Evolutionary conservation across 2,329 filamentous ascomycete species (phyloP).

Genomic region (Myrmaecium sp.): DNA sequence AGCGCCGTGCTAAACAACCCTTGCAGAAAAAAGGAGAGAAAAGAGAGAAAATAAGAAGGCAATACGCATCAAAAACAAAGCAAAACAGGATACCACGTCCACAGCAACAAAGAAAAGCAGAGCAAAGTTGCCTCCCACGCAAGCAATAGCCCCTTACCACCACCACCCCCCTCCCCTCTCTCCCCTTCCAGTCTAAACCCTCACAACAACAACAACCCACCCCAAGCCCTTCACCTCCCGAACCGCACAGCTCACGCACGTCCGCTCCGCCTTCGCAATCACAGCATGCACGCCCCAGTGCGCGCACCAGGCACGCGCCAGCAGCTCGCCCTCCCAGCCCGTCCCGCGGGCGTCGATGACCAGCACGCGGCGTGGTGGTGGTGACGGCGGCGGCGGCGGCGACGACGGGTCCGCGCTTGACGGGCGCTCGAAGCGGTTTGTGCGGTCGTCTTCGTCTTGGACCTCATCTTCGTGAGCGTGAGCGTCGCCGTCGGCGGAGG

Average conservation of each 20-base stretch:
- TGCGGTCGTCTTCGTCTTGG: slow-evolving; percentile 4
- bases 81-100: too few relatives aligned
- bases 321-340: slow-evolving; percentile 48
- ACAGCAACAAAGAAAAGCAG: too few relatives aligned
- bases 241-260: slow-evolving; percentile 58
- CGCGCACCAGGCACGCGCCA: slow-evolving; percentile 57
- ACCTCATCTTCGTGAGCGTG: slow-evolving; percentile 1
- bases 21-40: too few relatives aligned
- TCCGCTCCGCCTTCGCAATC: slow-evolving; percentile 47
- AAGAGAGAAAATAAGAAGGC: too few relatives aligned
- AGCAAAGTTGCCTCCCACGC: too few relatives aligned
- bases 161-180: too few relatives aligned
- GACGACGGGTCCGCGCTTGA: slow-evolving; percentile 8
- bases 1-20: too few relatives aligned
- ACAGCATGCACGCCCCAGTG: slow-evolving; percentile 59
- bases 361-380: slow-evolving; percentile 16
- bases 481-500: too few relatives aligned
- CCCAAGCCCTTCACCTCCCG: slow-evolving; percentile 56
- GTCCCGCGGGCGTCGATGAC: slow-evolving; percentile 30
- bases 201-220: slow-evolving; percentile 48
- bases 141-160: too few relatives aligned
- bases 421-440: slow-evolving; percentile 7
- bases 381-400: slow-evolving; percentile 3
- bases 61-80: too few relatives aligned
- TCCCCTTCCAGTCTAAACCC: too few relatives aligned